Percentiles rank a stretch among this genome's conserved stretches.
Evolutionary conservation across 2,329 filamentous ascomycete genomes (phyloP).

Genomic region (Cryphonectria carpinicola): DNA sequence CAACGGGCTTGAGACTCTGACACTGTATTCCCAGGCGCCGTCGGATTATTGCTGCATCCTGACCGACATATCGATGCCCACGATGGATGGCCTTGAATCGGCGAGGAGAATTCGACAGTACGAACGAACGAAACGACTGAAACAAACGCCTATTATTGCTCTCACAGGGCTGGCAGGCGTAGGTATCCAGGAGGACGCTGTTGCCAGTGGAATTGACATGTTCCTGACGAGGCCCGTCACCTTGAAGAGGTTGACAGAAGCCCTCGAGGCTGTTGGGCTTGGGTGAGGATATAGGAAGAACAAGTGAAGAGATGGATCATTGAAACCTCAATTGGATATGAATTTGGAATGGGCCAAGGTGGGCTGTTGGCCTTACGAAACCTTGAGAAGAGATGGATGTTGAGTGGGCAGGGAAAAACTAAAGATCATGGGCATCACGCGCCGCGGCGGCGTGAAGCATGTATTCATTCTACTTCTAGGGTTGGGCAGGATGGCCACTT

Average conservation of each 20-base stretch:
- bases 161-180: constrained; percentile 56
- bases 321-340: background rate
- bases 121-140: constrained; percentile 47
- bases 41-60: constrained; percentile 38
- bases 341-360: background rate
- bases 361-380: background rate
- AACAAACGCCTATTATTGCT: constrained; percentile 53
- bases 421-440: background rate
- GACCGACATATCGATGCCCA: constrained; percentile 61
- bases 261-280: constrained; percentile 20
- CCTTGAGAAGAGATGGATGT: background rate
- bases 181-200: constrained; percentile 55
- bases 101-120: constrained; percentile 54
- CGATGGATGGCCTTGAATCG: constrained; percentile 57
- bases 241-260: constrained; percentile 38
- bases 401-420: background rate
- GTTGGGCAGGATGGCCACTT: no score
- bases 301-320: background rate
- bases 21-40: constrained; percentile 35
- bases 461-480: background rate
- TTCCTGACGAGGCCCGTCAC: constrained; percentile 59
- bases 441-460: background rate
- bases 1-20: constrained; percentile 42
- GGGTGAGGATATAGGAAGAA: background rate
- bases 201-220: constrained; percentile 56